Base-by-base conservation (phyloP, 2,329 filamentous ascomycete genomes). In the Xylariaceae sp. region DNA sequence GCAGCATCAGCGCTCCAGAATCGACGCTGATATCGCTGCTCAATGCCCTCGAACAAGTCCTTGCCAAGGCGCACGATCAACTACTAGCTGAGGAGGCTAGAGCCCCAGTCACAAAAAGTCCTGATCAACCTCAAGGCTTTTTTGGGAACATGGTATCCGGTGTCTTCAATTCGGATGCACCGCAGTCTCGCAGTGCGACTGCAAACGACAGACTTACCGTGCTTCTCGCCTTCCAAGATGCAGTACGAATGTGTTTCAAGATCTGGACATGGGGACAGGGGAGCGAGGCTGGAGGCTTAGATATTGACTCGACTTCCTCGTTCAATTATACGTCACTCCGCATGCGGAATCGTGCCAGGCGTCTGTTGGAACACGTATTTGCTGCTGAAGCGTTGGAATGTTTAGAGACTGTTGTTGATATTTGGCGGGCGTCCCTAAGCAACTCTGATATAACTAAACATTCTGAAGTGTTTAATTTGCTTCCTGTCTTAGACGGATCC, bases 141-240 rank as follows among this genome's bases (percentile, higher is more conserved):
- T 96, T 98, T 68, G 92, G 92, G 44, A 96, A 91, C 65, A 96
- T 97, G 85, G 90, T 96, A 1, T 95, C 92, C 0, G 91, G 91
- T 1, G 90, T 96, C 0, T 96, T 96, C 70, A 83, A 91, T 40
- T 85, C 89, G 0, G 92, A 97, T 56, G 80, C 84, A 0, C 86
- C 83, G 1, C 89, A 93, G 58, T 82, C 86, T n/a, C 87, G 92
- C 47, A 91, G 88, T 56, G 86, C 88, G 7, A 92, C 90, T n/a
- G 92, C 93, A 7, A 99, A 98, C 68, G 93, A 95, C 66, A 86
- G 93, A 44, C 80, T 99, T 20, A 98, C 95, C 0, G 93, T 99
- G 19, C 81, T 97, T 43, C 80, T 99, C n/a, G 96, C 93, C 10
- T 96, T 99, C 70, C 93, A 98, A 72, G 96, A 99, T 71, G 91